These are phyloP conservation scores for Aspergillus alliaceus DNA, from an alignment of 2,329 filamentous ascomycete genomes.

Conservation along the genomic window DNA sequence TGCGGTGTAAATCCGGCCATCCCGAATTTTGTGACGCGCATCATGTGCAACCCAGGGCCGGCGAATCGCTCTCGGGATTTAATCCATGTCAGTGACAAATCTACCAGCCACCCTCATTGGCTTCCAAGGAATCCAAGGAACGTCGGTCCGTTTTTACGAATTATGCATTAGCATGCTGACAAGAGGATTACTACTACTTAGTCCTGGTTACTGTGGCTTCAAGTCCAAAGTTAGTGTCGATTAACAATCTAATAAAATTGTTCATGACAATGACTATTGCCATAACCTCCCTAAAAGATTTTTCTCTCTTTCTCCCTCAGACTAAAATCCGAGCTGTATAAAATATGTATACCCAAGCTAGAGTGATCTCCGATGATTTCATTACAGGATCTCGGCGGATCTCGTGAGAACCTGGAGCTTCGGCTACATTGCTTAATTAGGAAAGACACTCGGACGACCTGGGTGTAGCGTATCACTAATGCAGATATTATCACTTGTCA, in stretches of 20 bases:
- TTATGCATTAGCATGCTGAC: constrained; percentile 6
- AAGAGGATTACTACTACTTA: constrained; percentile 1
- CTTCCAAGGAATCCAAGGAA: constrained; percentile 3
- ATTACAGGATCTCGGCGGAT: constrained; percentile 11
- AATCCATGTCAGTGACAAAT: constrained; percentile 8
- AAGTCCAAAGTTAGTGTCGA: not conserved
- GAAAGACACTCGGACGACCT: constrained; percentile 7
- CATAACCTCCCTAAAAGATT: too few relatives aligned
- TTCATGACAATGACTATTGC: not conserved
- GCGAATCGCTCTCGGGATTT: constrained; percentile 17
- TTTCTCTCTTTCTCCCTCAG: too few relatives aligned
- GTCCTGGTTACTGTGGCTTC: not conserved
- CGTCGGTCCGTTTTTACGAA: constrained; percentile 11
- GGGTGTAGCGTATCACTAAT: not conserved
- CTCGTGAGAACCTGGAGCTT: constrained; percentile 12
- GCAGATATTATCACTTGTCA: not conserved
- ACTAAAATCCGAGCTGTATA: too few relatives aligned
- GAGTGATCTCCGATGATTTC: not conserved
- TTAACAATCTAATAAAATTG: not conserved
- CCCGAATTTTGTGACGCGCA: constrained; percentile 20
- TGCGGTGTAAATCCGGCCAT: constrained; percentile 16
- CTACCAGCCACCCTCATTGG: constrained; percentile 19
- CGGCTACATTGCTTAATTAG: constrained; percentile 23
- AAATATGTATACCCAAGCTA: too few relatives aligned
- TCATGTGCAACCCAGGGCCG: constrained; percentile 23